Percentiles rank a stretch among this genome's conserved stretches.
phyloP scores from a whole-genome alignment of 2,329 filamentous ascomycete genomes.

The Epichloe festucae region DNA sequence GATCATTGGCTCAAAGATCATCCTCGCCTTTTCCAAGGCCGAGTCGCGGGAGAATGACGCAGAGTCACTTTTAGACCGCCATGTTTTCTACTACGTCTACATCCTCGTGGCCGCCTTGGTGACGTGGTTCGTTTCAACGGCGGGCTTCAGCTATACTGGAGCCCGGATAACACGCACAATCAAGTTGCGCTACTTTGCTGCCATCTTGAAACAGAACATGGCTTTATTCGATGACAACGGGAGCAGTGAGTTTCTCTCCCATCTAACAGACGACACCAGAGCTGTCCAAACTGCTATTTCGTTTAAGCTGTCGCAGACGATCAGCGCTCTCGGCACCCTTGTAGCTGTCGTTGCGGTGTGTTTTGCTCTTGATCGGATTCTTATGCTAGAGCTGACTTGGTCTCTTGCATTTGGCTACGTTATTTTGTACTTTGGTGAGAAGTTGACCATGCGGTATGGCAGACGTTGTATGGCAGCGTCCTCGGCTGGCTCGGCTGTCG shows the following conservation, averaged over 20 bases:
- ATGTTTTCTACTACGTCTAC: constrained; percentile 4
- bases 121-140: constrained; percentile 19
- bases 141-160: constrained; percentile 3
- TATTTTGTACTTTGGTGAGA: neutral
- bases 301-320: neutral
- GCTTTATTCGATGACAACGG: constrained; percentile 20
- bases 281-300: neutral
- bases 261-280: neutral
- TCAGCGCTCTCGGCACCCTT: neutral
- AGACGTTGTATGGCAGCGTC: neutral
- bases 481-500: neutral
- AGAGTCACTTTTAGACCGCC: neutral
- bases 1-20: neutral
- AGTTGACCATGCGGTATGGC: neutral
- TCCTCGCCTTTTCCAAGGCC: too few relatives aligned
- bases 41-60: too few relatives aligned
- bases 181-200: constrained; percentile 10
- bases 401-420: neutral
- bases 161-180: neutral
- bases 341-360: neutral
- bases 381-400: neutral
- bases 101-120: constrained; percentile 20
- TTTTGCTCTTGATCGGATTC: neutral
- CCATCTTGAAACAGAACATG: constrained; percentile 18
- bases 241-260: constrained; percentile 6